Base-by-base conservation (phyloP, 106 monocot genomes). In the Acanthochlamys bracteata region DNA sequence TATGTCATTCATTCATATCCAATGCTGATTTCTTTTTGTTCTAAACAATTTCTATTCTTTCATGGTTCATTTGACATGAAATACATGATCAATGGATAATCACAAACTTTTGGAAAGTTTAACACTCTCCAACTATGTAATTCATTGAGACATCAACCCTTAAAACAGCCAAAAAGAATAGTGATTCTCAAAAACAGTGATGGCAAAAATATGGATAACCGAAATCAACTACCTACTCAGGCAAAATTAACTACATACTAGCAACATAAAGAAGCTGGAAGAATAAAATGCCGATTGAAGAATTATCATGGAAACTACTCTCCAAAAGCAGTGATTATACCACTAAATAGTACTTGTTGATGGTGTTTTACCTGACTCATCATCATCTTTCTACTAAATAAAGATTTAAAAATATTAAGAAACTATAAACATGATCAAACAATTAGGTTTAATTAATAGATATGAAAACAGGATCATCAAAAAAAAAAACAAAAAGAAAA, bases 301-400 rank as follows among this genome's bases (percentile, higher is more conserved):
- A 14, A 17, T 49, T 49, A 14, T 49, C 41, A 63, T 24, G 14
- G 24, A 61, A 47, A 53, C 66, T 33, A n/a, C 67, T 71, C 74
- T 92, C 98, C 98, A 72, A 99, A 80, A 65, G 98, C 92, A 75
- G 92, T 99, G 58, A 90, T 80, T 16, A 92, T 89, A 57, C 98
- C 98, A 73, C 92, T 99, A 70, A 86, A 92, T 17, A 99, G 57
- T 13, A 99, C 92, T 69, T 99, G 88, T 7, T 88, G 88, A 1
- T 83, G 88, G 41, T 92, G 92, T 59, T 99, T 99, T 99, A 41
- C 75, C 85, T 66, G 88, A 83, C 55, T 85, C 83, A 73, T 83
- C 92, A 67, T 75, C 86, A 69, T 88, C 83, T 66, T 74, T 66
- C 85, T 85, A 55, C 25, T 59, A 11, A 42, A 24, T 60, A 24